Evolutionary conservation across 106 monocot species (phyloP), one percentile per base, ranked within the genome.

Genomic region (Acanthochlamys bracteata): DNA sequence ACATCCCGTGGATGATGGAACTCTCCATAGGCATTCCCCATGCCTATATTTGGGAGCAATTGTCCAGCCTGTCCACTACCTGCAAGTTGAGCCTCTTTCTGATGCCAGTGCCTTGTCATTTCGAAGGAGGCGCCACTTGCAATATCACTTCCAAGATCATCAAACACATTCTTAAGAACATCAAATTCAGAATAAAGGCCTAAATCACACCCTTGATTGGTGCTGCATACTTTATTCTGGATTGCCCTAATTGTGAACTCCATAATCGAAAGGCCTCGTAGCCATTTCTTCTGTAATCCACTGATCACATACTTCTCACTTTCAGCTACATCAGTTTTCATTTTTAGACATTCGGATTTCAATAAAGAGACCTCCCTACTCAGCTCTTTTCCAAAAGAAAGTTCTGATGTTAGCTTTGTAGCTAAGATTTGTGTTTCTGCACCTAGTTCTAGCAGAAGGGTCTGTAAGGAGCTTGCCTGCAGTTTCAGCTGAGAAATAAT

Each of bases 391-490:
- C 86, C 81, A 45, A 79, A 88, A 66, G 78, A 67, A 55, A 92
- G 75, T 67, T 98, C 96, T 24, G 69, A 22, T 53, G 52, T 56
- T 61, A 88, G 78, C 59, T 92, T 80, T 65, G 83, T 51, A n/a
- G 76, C 69, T 25, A 92, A 60, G 33, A 42, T 75, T 60, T 85
- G 76, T 43, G 85, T 98, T 69, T 92, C 91, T 60, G 71, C 76
- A 60, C 78, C 76, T 60, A 92, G 63, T 61, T 82, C 81, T 60
- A 79, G 69, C 25, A 83, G 78, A 58, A 92, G 22, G 33, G 33
- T 73, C 53, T 92, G 80, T 27, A 89, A 75, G 41, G 91, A 88
- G 49, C 63, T 83, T 24, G 83, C 76, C 82, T 99, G 92, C 40
- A 72, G 63, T 73, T 83, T 92, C 24, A 91, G 69, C 53, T 88